These are phyloP conservation scores for Pestalotiopsis sp. DNA, from an alignment of 2,329 filamentous ascomycete genomes.

Conservation along the genomic window DNA sequence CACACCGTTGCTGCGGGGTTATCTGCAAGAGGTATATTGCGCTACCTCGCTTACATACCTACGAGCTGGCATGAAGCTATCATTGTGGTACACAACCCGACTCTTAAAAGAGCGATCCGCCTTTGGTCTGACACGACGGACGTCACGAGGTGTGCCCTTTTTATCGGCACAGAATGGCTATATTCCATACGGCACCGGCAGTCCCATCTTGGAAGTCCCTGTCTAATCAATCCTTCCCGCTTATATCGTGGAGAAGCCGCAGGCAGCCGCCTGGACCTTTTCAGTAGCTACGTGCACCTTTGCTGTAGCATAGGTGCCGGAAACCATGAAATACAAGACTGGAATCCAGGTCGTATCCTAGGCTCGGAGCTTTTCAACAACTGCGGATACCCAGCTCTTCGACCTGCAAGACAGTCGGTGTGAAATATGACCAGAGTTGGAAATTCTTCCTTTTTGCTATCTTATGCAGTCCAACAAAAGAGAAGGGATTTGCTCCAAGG, in stretches of 20 bases:
- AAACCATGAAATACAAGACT: not conserved
- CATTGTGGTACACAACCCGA: not conserved
- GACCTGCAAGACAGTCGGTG: not conserved
- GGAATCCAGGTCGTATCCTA: not conserved
- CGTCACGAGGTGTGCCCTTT: not conserved
- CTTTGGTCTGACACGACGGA: not conserved
- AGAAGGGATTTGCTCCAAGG: not conserved
- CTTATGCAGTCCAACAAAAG: not conserved
- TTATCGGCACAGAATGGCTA: not conserved
- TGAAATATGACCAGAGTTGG: not conserved
- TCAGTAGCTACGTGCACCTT: not conserved
- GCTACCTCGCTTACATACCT: not conserved
- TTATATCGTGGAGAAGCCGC: not conserved
- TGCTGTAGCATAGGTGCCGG: not conserved
- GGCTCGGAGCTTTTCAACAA: not conserved
- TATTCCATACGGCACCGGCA: not conserved
- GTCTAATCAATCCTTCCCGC: not conserved
- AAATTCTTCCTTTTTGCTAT: not conserved
- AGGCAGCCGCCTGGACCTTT: not conserved
- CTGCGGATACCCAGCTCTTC: not conserved
- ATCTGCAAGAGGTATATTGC: not conserved
- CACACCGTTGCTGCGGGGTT: not conserved
- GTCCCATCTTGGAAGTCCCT: not conserved
- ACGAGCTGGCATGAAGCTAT: not conserved
- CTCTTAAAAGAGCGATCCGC: not conserved